phyloP scores from a whole-genome alignment of 2,329 filamentous ascomycete genomes.

The Verticillium tricorpus region DNA sequence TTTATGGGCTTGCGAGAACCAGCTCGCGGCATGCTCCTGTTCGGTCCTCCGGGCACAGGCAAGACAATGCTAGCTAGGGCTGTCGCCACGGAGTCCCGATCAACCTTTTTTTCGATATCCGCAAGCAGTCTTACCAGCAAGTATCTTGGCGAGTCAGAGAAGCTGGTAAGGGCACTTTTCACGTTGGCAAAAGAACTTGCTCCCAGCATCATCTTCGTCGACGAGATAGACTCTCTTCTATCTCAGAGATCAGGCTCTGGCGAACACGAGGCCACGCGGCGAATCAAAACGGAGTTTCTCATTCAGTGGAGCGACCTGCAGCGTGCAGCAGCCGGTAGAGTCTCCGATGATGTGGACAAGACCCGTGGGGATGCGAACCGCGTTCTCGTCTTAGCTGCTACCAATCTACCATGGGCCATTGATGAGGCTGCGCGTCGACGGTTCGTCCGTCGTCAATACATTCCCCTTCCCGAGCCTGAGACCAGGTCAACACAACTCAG shows the following conservation, averaged over 20 bases:
- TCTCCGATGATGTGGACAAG: slow-evolving; percentile 61
- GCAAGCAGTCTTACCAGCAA: slow-evolving; percentile 93
- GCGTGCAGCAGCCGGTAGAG: slow-evolving; percentile 82
- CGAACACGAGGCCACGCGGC: slow-evolving; percentile 87
- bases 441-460: slow-evolving; percentile 93
- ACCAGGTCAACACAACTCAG: slow-evolving; percentile 76
- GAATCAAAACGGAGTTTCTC: slow-evolving; percentile 96
- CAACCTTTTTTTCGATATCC: slow-evolving; percentile 95
- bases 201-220: slow-evolving; percentile 95
- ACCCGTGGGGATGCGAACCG: slow-evolving; percentile 76
- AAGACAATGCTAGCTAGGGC: slow-evolving; percentile 97
- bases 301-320: slow-evolving; percentile 97
- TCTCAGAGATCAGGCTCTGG: slow-evolving; percentile 77
- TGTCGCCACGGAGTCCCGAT: slow-evolving; percentile 89
- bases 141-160: slow-evolving; percentile 93
- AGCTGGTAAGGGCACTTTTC: slow-evolving; percentile 89
- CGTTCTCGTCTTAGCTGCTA: slow-evolving; percentile 90
- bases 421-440: slow-evolving; percentile 88
- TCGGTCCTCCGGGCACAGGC: slow-evolving; percentile 94
- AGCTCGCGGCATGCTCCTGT: slow-evolving; percentile 89
- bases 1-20: slow-evolving; percentile 96
- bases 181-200: slow-evolving; percentile 82
- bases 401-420: slow-evolving; percentile 95
- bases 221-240: slow-evolving; percentile 93
- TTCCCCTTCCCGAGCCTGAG: slow-evolving; percentile 81